A percentile compares a stretch with the other conserved stretches of the same genome.
Conservation (phyloP, 2,329 filamentous ascomycete species). For the Xylaria sp. region DNA sequence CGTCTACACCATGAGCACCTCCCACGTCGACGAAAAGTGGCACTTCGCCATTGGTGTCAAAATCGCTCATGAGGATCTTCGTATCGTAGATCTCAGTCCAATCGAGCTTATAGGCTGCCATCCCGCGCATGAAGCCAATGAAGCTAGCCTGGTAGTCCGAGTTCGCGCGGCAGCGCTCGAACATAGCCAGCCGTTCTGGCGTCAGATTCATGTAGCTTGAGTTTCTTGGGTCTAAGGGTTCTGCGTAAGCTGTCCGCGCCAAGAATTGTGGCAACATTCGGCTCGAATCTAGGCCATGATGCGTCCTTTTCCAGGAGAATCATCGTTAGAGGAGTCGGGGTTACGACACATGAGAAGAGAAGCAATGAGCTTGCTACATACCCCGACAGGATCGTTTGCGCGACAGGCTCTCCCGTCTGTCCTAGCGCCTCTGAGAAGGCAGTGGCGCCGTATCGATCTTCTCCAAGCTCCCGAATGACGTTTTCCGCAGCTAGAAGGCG, state of each 20-base stretch:
- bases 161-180: constrained; percentile 49
- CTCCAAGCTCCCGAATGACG: constrained; percentile 30
- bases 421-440: constrained; percentile 31
- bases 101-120: constrained; percentile 50
- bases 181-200: constrained; percentile 48
- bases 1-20: constrained; percentile 54
- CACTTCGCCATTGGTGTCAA: constrained; percentile 31
- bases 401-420: constrained; percentile 18
- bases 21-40: constrained; percentile 54
- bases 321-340: neutral
- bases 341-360: neutral
- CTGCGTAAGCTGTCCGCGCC: constrained; percentile 49
- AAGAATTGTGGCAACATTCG: constrained; percentile 51
- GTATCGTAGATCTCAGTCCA: constrained; percentile 51
- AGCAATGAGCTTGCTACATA: constrained; percentile 3
- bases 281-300: constrained; percentile 46
- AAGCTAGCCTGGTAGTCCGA: constrained; percentile 49
- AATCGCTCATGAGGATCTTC: constrained; percentile 37
- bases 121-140: constrained; percentile 52
- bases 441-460: constrained; percentile 31
- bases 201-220: constrained; percentile 43
- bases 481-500: constrained; percentile 31
- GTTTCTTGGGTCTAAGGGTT: constrained; percentile 45
- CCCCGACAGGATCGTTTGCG: constrained; percentile 32
- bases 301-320: constrained; percentile 41